These are phyloP conservation scores for Colletotrichum camelliae DNA, from an alignment of 2,329 filamentous ascomycete species.

Conservation along the genomic window DNA sequence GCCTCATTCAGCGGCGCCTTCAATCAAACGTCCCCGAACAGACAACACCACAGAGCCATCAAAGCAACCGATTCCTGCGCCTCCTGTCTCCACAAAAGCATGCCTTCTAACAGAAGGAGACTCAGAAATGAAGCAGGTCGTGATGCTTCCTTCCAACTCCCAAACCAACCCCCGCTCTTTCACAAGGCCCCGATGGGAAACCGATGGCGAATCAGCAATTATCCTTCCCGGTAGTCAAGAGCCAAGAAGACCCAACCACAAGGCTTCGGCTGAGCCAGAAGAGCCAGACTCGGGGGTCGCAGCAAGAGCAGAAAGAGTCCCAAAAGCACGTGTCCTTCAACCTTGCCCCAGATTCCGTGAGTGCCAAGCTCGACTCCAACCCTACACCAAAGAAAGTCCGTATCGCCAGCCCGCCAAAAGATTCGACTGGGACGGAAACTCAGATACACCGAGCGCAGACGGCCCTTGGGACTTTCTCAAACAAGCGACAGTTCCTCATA, in stretches of 20 bases:
- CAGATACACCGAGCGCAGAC: background rate
- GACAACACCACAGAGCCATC: background rate
- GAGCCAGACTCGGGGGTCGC: background rate
- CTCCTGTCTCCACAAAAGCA: background rate
- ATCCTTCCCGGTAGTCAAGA: slow-evolving; percentile 78
- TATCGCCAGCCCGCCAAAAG: slow-evolving; percentile 14
- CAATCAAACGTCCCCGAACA: background rate
- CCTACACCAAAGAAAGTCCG: background rate
- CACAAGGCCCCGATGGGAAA: slow-evolving; percentile 5
- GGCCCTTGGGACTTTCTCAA: slow-evolving; percentile 4
- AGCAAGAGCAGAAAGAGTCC: background rate
- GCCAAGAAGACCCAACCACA: slow-evolving; percentile 70
- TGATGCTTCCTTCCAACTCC: background rate
- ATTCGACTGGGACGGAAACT: slow-evolving; percentile 7
- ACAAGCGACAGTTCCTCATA: slow-evolving; percentile 34
- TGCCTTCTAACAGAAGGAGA: background rate
- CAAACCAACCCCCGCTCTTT: background rate
- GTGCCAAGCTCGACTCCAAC: slow-evolving; percentile 10
- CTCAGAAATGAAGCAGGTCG: background rate
- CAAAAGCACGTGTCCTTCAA: slow-evolving; percentile 43
- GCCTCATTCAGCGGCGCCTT: background rate
- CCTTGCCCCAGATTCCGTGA: background rate
- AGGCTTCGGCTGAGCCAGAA: slow-evolving; percentile 69
- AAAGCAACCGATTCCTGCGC: too few relatives aligned
- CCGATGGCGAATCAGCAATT: slow-evolving; percentile 47